Conservation (phyloP, 306 rosid genomes). For the Glycine tomentella region DNA sequence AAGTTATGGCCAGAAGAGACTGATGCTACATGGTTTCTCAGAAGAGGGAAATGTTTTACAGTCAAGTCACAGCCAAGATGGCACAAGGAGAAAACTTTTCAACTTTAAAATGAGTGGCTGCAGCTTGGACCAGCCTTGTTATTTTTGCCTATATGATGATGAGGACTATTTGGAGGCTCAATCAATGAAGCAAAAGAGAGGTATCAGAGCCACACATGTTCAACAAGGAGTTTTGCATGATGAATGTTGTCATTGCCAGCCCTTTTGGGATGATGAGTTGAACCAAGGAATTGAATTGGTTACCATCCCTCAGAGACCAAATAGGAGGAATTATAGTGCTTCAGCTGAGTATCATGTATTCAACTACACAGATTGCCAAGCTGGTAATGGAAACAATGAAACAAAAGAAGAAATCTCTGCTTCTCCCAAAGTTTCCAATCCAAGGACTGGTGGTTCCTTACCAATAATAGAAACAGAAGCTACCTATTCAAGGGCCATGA, state of each 20-base stretch:
- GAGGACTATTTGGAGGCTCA: slow-evolving; percentile 35
- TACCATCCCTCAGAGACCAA: slow-evolving; percentile 37
- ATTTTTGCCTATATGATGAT: slow-evolving; percentile 13
- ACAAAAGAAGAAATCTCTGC: slow-evolving; percentile 28
- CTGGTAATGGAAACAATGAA: slow-evolving; percentile 37
- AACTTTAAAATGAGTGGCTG: slow-evolving; percentile 32
- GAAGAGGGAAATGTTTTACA: slow-evolving; percentile 33
- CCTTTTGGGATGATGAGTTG: slow-evolving; percentile 38
- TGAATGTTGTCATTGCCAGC: neutral
- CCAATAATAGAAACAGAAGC: slow-evolving; percentile 42
- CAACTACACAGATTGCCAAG: slow-evolving; percentile 46
- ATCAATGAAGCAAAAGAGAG: slow-evolving; percentile 43
- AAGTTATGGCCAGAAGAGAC: neutral
- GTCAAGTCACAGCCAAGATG: slow-evolving; percentile 24
- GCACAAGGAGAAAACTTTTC: slow-evolving; percentile 15
- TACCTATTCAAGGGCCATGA: slow-evolving; percentile 61
- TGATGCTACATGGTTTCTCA: slow-evolving; percentile 43
- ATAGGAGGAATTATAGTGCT: slow-evolving; percentile 46
- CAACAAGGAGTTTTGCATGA: neutral
- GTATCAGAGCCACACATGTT: slow-evolving; percentile 14
- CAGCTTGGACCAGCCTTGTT: slow-evolving; percentile 56
- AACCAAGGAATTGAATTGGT: slow-evolving; percentile 41
- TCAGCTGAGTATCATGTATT: slow-evolving; percentile 47
- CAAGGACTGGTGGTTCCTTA: slow-evolving; percentile 35
- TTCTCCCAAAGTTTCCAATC: slow-evolving; percentile 24